Base-by-base conservation (phyloP, 495 filamentous ascomycete genomes). In the Apiosordaria backusii region DNA sequence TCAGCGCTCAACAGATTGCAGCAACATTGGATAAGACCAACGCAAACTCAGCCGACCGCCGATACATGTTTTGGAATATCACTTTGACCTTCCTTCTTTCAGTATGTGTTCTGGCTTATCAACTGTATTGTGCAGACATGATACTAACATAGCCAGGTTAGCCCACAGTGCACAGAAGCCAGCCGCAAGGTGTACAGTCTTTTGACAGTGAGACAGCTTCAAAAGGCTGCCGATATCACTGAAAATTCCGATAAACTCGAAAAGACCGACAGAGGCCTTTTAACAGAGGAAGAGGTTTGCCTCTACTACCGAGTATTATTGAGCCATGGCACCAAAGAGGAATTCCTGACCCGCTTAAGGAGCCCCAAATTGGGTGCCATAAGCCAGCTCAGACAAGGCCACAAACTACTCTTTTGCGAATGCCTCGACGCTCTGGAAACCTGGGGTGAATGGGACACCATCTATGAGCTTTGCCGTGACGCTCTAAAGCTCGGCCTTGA, bases 1-100 rank as follows among this genome's bases (percentile, higher is more conserved):
- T 78, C 59, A 80, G 77, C 69, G 80, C 81, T 19, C 81, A 83
- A 66, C 80, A 83, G 80, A 82, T 83, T 64, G 76, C 80, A 0
- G 76, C 78, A 1, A 74, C 76, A 0, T 68, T 83, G 52, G 77
- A 80, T 61, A 81, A 78, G 69, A 72, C 77, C 10, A 76, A 79
- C 26, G 62, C 71, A 66, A 74, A 71, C 55, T 71, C 72, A 1
- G 59, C 66, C 9, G 78, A 81, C n/a, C 71, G 75, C 25, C 68
- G 69, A 7, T 78, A 78, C 63, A 75, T 81, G 70, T 82, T 81
- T 62, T 77, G 76, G 71, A 80, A 76, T 62, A 81, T 82, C 64
- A 65, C 75, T 4, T 68, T 79, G 6, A 83, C 80, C 0, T 77
- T 73, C 52, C 71, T 81, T 6, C 78, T 81, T 62, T 79, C 81